phyloP scores from a whole-genome alignment of 1,139 yeast species.

The Geotrichum candidum region DNA sequence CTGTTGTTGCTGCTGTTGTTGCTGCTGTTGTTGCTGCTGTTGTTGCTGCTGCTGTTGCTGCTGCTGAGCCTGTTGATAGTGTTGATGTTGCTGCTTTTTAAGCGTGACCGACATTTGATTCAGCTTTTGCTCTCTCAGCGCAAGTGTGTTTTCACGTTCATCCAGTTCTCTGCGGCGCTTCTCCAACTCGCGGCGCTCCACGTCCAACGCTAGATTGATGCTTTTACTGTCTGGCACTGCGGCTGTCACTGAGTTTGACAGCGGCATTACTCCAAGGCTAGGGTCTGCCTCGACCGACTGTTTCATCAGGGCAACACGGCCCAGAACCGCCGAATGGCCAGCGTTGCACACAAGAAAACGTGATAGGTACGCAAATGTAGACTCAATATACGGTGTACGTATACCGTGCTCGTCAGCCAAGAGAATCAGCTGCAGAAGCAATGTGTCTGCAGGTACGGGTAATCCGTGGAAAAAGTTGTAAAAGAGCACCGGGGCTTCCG shows the following conservation, averaged over 20 bases:
- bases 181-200: not conserved
- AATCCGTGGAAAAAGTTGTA: slow-evolving; percentile 54
- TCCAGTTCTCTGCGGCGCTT: slow-evolving; percentile 9
- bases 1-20: not conserved
- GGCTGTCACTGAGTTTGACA: not conserved
- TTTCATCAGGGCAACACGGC: slow-evolving; percentile 8
- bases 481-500: slow-evolving; percentile 50
- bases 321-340: not conserved
- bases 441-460: slow-evolving; percentile 61
- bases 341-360: slow-evolving; percentile 15
- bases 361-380: slow-evolving; percentile 52
- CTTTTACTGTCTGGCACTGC: not conserved
- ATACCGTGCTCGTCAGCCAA: slow-evolving; percentile 80
- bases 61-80: not conserved
- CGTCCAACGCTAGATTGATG: not conserved
- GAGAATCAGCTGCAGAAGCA: slow-evolving; percentile 76
- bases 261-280: not conserved
- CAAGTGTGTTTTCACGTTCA: slow-evolving; percentile 9
- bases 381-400: slow-evolving; percentile 85
- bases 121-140: slow-evolving; percentile 11
- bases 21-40: not conserved
- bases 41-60: not conserved
- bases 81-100: not conserved
- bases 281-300: not conserved
- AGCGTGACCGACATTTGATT: slow-evolving; percentile 6